Base-by-base conservation (phyloP, 148 eudicot genomes). In the Pharnaceum exiguum region DNA sequence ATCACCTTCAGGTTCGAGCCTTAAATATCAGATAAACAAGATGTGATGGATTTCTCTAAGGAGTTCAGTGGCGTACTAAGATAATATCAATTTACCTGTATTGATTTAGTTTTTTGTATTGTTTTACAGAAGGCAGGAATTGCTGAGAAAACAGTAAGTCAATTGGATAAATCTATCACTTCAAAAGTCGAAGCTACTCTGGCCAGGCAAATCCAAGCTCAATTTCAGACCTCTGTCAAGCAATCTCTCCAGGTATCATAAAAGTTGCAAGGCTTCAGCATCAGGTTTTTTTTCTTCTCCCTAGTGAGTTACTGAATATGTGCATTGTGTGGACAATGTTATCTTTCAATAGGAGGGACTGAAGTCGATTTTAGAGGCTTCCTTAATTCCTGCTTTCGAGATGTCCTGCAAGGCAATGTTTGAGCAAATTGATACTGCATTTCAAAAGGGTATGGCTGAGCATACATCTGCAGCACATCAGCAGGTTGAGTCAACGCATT, bases 171-270 rank as follows among this genome's bases (percentile, higher is more conserved):
- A 72, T 82, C 95, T 27, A 73, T 85, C 24, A 86, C 75, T 60
- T 72, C 81, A 33, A 93, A 84, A 68, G 74, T 93, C 60, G 99
- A 93, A 73, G 77, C 81, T 43, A 78, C 77, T 33, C 77, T 93
- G 74, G 81, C 84, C 17, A 78, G 93, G 68, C 99, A 86, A 49
- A 86, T 94, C 67, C 96, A 82, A 76, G 56, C 73, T 7, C 99
- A 94, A 71, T 89, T 89, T 46, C 96, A 86, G 70, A 86, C 95
- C 46, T 86, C 91, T 69, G 99, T 85, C 63, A 93, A 79, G 72
- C 99, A 93, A 78, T 83, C 85, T 53, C 87, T 93, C 59, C 96
- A 89, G 90, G 96, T 89, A 69, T 51, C n/a, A 55, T 25, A 22
- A 33, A 28, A 17, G 7, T 63, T 31, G 45, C 31, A 55, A 39